These are phyloP conservation scores for Colletotrichum sp. DNA, from an alignment of 2,329 filamentous ascomycete species.

Conservation along the genomic window DNA sequence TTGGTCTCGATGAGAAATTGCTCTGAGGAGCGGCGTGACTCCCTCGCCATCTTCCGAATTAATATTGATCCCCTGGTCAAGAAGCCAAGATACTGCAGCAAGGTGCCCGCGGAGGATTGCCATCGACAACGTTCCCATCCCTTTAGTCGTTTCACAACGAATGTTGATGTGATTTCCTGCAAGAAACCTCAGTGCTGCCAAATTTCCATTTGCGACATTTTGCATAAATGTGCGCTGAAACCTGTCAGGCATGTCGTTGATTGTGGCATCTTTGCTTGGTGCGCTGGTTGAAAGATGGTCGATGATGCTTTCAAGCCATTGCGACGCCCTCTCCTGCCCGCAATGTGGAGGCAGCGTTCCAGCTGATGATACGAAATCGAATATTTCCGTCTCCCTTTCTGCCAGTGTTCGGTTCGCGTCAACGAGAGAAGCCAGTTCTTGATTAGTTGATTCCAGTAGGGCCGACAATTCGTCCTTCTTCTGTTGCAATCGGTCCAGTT, in stretches of 20 bases:
- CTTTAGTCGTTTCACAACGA: neutral
- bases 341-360: neutral
- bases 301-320: neutral
- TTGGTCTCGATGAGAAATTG: neutral
- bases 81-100: neutral
- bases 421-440: neutral
- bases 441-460: neutral
- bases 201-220: neutral
- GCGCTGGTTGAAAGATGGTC: neutral
- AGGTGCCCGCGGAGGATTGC: neutral
- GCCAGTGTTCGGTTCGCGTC: neutral
- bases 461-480: neutral
- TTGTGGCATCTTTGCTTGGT: neutral
- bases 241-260: neutral
- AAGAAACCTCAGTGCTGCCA: neutral
- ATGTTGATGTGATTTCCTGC: neutral
- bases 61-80: neutral
- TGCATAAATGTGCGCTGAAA: neutral
- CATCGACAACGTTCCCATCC: neutral
- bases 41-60: neutral
- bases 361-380: neutral
- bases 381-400: neutral
- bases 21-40: neutral
- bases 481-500: neutral
- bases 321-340: neutral